These are phyloP conservation scores for Aspergillus aculeatus DNA, from an alignment of 2,329 filamentous ascomycete species.

Conservation along the genomic window DNA sequence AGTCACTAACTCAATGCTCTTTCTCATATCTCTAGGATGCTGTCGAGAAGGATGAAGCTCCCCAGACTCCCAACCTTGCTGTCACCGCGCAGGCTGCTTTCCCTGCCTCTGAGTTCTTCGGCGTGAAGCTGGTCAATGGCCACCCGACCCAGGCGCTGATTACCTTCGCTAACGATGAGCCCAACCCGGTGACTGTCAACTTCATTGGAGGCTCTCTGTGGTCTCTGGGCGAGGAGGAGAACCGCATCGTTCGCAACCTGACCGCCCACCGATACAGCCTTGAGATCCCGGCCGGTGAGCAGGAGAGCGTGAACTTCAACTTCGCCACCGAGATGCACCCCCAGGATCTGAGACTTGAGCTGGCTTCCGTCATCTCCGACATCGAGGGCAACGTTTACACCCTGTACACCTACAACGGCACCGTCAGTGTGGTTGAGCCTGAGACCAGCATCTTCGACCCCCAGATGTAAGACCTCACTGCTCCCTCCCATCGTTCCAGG, in stretches of 20 bases:
- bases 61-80: constrained; percentile 59
- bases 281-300: constrained; percentile 71
- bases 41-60: constrained; percentile 65
- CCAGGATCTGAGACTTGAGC: constrained; percentile 76
- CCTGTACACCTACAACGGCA: constrained; percentile 75
- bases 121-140: constrained; percentile 93
- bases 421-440: constrained; percentile 83
- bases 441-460: constrained; percentile 91
- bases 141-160: constrained; percentile 79
- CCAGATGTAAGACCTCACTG: constrained; percentile 67
- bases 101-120: constrained; percentile 75
- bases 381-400: constrained; percentile 69
- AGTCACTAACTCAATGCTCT: constrained; percentile 16
- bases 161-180: constrained; percentile 81
- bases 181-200: constrained; percentile 68
- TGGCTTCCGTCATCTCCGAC: constrained; percentile 72
- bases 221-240: constrained; percentile 56
- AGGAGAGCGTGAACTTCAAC: constrained; percentile 73
- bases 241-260: constrained; percentile 76
- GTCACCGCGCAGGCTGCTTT: constrained; percentile 59
- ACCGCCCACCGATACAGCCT: constrained; percentile 73
- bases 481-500: not conserved
- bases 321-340: constrained; percentile 92
- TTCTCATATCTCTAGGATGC: constrained; percentile 45
- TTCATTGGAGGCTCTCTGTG: constrained; percentile 74